Evolutionary conservation across 2,329 filamentous ascomycete species (phyloP), one percentile per base, ranked within the genome.

Genomic region (Domatiomyces globalis): DNA sequence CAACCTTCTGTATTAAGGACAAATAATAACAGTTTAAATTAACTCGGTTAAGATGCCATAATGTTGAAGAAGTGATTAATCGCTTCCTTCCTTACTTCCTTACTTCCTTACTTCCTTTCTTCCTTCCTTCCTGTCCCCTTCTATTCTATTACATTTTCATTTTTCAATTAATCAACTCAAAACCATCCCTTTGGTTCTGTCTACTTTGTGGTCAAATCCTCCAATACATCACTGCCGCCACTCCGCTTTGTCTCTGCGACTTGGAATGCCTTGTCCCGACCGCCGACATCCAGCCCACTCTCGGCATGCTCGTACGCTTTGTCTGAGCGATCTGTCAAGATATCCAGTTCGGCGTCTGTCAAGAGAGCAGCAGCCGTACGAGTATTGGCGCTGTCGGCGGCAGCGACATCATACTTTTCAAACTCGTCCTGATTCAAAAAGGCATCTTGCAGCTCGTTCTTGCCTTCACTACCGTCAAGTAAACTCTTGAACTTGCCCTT

Each of bases 401-500:
- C 63, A 1, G 66, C 66, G 7, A 80, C 65, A 61, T 82, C 79
- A 49, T 81, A 79, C 20, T 71, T 73, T 65, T 83, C 76, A 33
- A 81, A 81, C 2, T 94, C 92, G 10, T 62, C 62, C 29, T 57
- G 64, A 46, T 64, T 66, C 29, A 60, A 49, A 4, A 57, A 44
- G 12, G 50, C 52, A 8, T 54, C 59, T 15, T 58, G 33, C 12
- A 39, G 5, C 9, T 50, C 52, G 6, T 54, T 59, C 15, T 58
- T 54, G 22, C 29, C 63, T 54, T 46, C 71, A 58, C 78, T 73
- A 60, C 81, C 81, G 61, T 84, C 67, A 1, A 73, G 62, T 69
- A 88, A 79, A 9, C 77, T 81, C 57, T 76, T 80, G 67, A 94
- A 90, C 4, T 85, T 82, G 1, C 90, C 90, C 65, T 96, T 96